Conservation (phyloP, 176 grass and related monocot species). For the Dendrocalamus sinicus region DNA sequence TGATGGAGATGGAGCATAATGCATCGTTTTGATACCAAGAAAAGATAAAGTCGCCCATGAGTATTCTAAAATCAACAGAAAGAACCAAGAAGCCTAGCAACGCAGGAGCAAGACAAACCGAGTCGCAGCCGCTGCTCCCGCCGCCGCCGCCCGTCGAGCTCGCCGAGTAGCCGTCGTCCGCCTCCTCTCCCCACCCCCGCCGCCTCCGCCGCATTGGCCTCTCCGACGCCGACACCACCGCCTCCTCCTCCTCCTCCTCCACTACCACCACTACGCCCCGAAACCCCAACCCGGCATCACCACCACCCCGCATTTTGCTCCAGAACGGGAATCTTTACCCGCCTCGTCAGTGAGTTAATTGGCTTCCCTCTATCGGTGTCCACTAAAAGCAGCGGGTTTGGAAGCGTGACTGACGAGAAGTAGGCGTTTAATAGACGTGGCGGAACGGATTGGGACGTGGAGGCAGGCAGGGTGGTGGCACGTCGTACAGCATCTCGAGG, state of each 20-base stretch:
- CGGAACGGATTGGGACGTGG: constrained; percentile 42
- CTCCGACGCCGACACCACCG: constrained; percentile 38
- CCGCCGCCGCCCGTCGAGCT: constrained; percentile 50
- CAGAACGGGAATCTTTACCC: neutral
- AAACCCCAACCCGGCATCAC: constrained; percentile 30
- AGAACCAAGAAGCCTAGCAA: neutral
- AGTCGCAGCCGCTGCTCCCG: constrained; percentile 48
- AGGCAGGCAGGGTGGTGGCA: constrained; percentile 3
- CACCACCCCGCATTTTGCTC: constrained; percentile 36
- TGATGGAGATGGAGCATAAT: neutral
- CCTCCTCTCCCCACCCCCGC: constrained; percentile 38
- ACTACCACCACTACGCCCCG: neutral
- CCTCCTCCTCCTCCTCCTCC: constrained; percentile 19
- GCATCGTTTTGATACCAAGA: neutral
- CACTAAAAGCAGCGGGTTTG: constrained; percentile 44
- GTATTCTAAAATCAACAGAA: neutral
- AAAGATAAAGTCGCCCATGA: constrained; percentile 13
- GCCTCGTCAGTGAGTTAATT: neutral
- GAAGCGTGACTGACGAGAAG: constrained; percentile 12
- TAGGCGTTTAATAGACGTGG: constrained; percentile 51
- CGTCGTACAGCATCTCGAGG: constrained; percentile 46
- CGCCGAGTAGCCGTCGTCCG: constrained; percentile 47
- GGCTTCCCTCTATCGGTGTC: constrained; percentile 28
- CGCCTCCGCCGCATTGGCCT: constrained; percentile 23
- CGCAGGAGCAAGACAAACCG: constrained; percentile 45